These are phyloP conservation scores for Truncatella angustata DNA, from an alignment of 2,329 filamentous ascomycete genomes.

Conservation along the genomic window DNA sequence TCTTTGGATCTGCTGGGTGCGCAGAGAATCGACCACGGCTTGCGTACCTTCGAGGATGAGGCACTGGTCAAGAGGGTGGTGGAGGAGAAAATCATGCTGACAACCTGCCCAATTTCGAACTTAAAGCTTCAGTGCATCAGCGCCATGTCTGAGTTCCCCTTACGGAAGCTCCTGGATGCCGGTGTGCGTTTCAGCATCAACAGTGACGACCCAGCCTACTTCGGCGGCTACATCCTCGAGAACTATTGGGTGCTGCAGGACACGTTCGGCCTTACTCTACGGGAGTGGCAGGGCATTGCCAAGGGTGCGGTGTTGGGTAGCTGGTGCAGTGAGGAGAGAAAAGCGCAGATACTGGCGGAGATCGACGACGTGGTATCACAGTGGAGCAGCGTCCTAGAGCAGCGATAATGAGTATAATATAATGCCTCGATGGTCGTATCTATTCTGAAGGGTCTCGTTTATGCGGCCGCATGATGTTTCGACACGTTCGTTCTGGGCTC, in stretches of 20 bases:
- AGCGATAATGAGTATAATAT: too few species aligned
- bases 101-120: conserved; percentile 73
- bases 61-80: conserved; percentile 59
- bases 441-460: background rate
- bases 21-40: conserved; percentile 73
- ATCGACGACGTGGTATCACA: conserved; percentile 34
- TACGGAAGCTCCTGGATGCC: conserved; percentile 60
- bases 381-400: conserved; percentile 17
- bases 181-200: conserved; percentile 71
- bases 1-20: conserved; percentile 62
- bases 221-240: conserved; percentile 72
- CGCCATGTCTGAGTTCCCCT: conserved; percentile 54
- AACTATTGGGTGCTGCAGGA: conserved; percentile 77
- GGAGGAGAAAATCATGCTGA: conserved; percentile 57
- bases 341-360: conserved; percentile 53
- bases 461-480: background rate
- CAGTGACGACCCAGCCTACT: conserved; percentile 73
- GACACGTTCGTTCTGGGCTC: background rate
- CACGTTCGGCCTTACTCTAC: conserved; percentile 58
- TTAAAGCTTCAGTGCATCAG: conserved; percentile 58
- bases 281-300: conserved; percentile 68
- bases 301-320: conserved; percentile 63
- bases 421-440: too few species aligned
- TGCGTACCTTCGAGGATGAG: conserved; percentile 60
- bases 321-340: conserved; percentile 66